Percentiles rank a stretch among this genome's conserved stretches.
These are phyloP conservation scores for Cicer arietinum DNA, from an alignment of 306 rosid genomes.

Conservation along the genomic window DNA sequence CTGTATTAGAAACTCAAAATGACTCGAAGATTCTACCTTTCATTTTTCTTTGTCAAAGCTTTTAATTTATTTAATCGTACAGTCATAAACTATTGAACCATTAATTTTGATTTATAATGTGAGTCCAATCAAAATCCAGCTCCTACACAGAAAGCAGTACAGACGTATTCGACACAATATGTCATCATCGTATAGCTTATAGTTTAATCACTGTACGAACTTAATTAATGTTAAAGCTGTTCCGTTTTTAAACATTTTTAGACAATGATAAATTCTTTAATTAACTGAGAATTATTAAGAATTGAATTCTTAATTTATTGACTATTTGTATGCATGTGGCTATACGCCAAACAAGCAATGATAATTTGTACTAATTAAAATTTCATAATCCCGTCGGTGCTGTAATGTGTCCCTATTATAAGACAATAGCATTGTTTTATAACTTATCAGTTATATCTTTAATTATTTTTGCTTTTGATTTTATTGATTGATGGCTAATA, in stretches of 20 bases:
- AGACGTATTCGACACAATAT: constrained; percentile 26
- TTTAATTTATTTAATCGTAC: constrained; percentile 15
- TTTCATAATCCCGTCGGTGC: constrained; percentile 25
- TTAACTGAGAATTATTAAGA: background rate
- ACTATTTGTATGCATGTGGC: constrained; percentile 2
- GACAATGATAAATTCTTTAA: constrained; percentile 12
- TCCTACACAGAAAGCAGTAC: constrained; percentile 33
- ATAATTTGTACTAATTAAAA: constrained; percentile 24
- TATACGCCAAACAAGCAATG: constrained; percentile 19
- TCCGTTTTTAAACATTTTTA: background rate
- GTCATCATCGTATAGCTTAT: constrained; percentile 38
- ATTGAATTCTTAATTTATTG: background rate
- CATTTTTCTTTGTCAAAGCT: constrained; percentile 20
- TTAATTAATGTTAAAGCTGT: constrained; percentile 26
- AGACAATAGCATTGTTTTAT: constrained; percentile 4
- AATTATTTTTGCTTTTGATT: background rate
- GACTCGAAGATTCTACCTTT: constrained; percentile 22
- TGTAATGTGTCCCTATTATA: constrained; percentile 20
- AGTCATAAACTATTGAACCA: constrained; percentile 5
- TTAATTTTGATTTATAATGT: constrained; percentile 21
- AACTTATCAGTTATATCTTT: background rate
- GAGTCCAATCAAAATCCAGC: constrained; percentile 44
- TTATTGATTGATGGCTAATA: background rate
- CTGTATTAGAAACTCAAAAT: constrained; percentile 41
- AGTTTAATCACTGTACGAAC: constrained; percentile 1